Evolutionary conservation across 345 rosid species (phyloP).

Genomic region (Lumnitzera racemosa): DNA sequence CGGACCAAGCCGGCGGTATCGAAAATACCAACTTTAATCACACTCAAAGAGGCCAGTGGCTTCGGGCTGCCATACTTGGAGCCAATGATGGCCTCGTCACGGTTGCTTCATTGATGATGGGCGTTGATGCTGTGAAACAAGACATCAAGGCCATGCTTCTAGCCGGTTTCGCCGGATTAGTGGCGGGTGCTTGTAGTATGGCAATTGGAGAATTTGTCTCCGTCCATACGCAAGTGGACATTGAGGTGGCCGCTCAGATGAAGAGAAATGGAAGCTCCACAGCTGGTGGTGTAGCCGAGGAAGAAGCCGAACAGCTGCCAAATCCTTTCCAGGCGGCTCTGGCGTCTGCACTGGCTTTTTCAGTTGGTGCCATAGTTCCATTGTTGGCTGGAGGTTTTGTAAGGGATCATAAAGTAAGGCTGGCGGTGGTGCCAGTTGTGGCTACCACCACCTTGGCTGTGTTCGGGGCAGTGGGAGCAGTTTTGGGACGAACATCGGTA

Average conservation of each 20-base stretch:
- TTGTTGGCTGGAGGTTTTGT: conserved; percentile 73
- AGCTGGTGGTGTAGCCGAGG: conserved; percentile 1
- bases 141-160: conserved; percentile 78
- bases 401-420: conserved; percentile 47
- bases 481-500: conserved; percentile 58
- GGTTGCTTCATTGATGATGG: conserved; percentile 86
- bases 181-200: conserved; percentile 97
- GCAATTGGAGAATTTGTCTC: conserved; percentile 94
- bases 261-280: conserved; percentile 30
- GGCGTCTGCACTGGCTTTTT: conserved; percentile 82
- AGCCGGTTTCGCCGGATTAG: conserved; percentile 80
- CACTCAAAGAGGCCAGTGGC: conserved; percentile 86
- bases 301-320: conserved; percentile 45
- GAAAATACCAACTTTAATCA: conserved; percentile 30
- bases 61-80: conserved; percentile 86
- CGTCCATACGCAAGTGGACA: conserved; percentile 76
- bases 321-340: conserved; percentile 78
- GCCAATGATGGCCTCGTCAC: conserved; percentile 92
- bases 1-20: neutral
- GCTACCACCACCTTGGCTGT: conserved; percentile 50
- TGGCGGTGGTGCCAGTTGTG: conserved; percentile 45
- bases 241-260: conserved; percentile 73
- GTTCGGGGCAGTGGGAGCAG: conserved; percentile 78
- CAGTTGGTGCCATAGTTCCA: conserved; percentile 79
- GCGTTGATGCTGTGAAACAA: conserved; percentile 76